Percentiles rank a stretch among this genome's conserved stretches.
Evolutionary conservation across 306 rosid species (phyloP).

Genomic region (Prinsepia uniflora): DNA sequence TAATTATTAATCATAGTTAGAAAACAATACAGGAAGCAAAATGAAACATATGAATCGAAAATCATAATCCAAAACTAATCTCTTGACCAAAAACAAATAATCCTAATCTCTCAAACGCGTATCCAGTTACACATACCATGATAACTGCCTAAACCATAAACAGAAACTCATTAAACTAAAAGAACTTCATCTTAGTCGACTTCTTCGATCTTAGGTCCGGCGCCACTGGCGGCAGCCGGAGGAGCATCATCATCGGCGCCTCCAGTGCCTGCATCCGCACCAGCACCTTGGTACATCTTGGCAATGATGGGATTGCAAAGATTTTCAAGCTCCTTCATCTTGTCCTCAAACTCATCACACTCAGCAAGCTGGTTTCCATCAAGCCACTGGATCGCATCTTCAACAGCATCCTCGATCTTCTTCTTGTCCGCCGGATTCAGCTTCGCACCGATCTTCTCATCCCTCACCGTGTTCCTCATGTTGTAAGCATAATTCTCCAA

Average conservation of each 20-base stretch:
- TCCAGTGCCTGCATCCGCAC: conserved; percentile 10
- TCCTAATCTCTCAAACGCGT: neutral
- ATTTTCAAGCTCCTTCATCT: conserved; percentile 32
- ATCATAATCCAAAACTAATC: neutral
- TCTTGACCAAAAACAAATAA: neutral
- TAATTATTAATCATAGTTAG: neutral
- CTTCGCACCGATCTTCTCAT: conserved; percentile 23
- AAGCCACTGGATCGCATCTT: conserved; percentile 27
- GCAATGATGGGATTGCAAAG: conserved; percentile 33
- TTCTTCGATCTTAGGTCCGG: conserved; percentile 37
- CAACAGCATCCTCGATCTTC: conserved; percentile 25
- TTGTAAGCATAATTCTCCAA: conserved; percentile 27
- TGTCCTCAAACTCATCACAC: conserved; percentile 27
- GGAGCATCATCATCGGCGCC: conserved; percentile 22
- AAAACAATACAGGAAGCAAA: neutral
- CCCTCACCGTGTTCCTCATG: conserved; percentile 32
- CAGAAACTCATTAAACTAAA: neutral
- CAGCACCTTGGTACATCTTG: conserved; percentile 25
- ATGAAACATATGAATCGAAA: neutral
- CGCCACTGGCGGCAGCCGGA: conserved; percentile 10
- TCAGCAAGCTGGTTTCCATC: conserved; percentile 27
- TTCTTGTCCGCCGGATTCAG: conserved; percentile 22
- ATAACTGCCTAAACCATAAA: neutral
- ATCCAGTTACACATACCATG: neutral
- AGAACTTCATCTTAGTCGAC: conserved; percentile 23